Base-by-base conservation (phyloP, 176 grass and related monocot species). In the Alopecurus myosuroides region DNA sequence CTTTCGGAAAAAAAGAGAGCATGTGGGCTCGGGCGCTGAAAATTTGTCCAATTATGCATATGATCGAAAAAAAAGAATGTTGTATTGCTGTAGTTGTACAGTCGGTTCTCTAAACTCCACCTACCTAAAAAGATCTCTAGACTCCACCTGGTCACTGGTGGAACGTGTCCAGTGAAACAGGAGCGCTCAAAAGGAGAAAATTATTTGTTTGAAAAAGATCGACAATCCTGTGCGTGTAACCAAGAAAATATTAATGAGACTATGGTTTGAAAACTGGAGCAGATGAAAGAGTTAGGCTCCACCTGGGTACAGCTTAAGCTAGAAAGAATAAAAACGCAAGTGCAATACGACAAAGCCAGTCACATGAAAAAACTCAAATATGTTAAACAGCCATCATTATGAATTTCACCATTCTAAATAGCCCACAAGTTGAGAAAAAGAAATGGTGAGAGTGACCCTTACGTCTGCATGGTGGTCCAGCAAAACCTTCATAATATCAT, bases 401-500 rank as follows among this genome's bases (percentile, higher is more conserved):
- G 60, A 13, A 63, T 53, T 46, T 70, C 5, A 28, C 13, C 25
- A 30, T 48, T 61, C n/a, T 61, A 84, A 64, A 12, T 11, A 19
- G 44, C 58, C 35, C 9, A 28, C 28, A 0, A 26, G 9, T 23
- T 55, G 9, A 53, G 41, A 18, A 76, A 31, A 76, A 22, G 5
- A 23, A 51, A 50, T 9, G 19, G 1, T 63, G 60, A n/a, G 28
- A 63, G 60, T 31, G 60, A 63, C 60, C 9, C 12, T 63, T 86
- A 79, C 84, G 70, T 86, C 76, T 79, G 65, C 76, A 60, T 13
- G 49, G 14, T 79, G 65, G 17, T 79, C 65, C 65, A 79, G 46
- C 65, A 86, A 72, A 72, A 79, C 57, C 65, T 86, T 86, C 84
- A 86, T 11, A 71, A 44, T 33, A 71, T 65, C 50, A 70, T 44